Percentiles rank a stretch among this genome's conserved stretches.
phyloP scores from a whole-genome alignment of 306 rosid genomes.

The Lathyrus tuberosus region DNA sequence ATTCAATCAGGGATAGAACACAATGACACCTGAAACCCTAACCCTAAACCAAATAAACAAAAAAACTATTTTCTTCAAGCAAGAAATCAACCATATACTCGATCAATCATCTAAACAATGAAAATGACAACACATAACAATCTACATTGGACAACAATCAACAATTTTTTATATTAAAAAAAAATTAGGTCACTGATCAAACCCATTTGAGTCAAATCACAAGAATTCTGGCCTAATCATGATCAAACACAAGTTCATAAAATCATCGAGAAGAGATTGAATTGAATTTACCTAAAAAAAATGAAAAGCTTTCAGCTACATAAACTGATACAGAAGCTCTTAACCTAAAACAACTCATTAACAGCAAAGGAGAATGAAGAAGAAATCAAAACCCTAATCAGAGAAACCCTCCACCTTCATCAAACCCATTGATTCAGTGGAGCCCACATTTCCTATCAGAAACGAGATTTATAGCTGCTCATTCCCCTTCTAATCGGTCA shows the following conservation, averaged over 20 bases:
- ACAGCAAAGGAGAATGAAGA: background rate
- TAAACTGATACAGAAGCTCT: background rate
- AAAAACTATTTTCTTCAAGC: constrained; percentile 16
- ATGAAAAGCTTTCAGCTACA: constrained; percentile 4
- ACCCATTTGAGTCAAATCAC: background rate
- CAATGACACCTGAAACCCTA: constrained; percentile 26
- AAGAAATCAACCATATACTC: constrained; percentile 24
- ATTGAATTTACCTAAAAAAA: constrained; percentile 27
- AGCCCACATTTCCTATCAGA: background rate
- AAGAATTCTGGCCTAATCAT: background rate
- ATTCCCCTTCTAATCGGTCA: background rate
- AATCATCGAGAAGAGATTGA: background rate
- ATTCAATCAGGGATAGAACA: constrained; percentile 10
- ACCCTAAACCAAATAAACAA: constrained; percentile 13
- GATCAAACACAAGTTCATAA: background rate
- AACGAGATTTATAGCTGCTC: background rate
- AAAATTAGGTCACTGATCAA: background rate
- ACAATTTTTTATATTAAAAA: background rate
- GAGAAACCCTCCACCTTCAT: background rate
- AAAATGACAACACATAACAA: background rate
- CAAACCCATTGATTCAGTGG: background rate
- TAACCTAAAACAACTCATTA: background rate
- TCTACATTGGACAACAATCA: constrained; percentile 1
- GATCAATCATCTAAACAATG: background rate
- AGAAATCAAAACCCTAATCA: constrained; percentile 1